These are phyloP conservation scores for Wickerhamiella sergipiensis DNA, from an alignment of 805 yeast species.

Conservation along the genomic window DNA sequence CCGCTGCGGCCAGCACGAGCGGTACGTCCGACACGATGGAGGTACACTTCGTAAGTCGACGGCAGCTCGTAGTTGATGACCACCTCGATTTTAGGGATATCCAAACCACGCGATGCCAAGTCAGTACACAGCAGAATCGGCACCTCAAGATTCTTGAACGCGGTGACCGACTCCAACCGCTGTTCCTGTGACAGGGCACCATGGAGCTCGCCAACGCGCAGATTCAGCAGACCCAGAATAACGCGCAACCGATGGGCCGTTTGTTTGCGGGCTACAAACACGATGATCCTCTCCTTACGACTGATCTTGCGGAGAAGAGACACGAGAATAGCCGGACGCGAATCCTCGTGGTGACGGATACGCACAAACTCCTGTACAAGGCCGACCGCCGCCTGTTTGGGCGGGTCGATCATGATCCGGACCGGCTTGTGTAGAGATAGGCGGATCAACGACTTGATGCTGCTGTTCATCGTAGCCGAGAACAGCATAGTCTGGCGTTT, in stretches of 20 bases:
- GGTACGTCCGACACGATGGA: conserved; percentile 98
- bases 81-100: conserved; percentile 92
- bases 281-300: conserved; percentile 62
- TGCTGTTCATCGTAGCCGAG: conserved; percentile 97
- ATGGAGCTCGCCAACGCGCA: conserved; percentile 68
- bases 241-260: conserved; percentile 79
- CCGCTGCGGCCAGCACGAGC: conserved; percentile 99
- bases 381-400: conserved; percentile 85
- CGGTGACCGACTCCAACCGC: conserved; percentile 70
- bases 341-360: conserved; percentile 63
- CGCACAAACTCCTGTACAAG: conserved; percentile 89
- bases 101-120: conserved; percentile 97
- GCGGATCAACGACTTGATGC: conserved; percentile 74
- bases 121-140: conserved; percentile 92
- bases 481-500: conserved; percentile 88
- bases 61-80: conserved; percentile 97
- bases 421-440: conserved; percentile 84
- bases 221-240: conserved; percentile 64
- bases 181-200: conserved; percentile 80
- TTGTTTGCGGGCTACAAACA: conserved; percentile 85
- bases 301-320: conserved; percentile 57
- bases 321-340: conserved; percentile 72
- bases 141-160: conserved; percentile 68
- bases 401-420: conserved; percentile 90
- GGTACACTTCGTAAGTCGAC: conserved; percentile 73